Evolutionary conservation across 2,329 filamentous ascomycete genomes (phyloP).

Genomic region (Sclerotinia sclerotiorum): DNA sequence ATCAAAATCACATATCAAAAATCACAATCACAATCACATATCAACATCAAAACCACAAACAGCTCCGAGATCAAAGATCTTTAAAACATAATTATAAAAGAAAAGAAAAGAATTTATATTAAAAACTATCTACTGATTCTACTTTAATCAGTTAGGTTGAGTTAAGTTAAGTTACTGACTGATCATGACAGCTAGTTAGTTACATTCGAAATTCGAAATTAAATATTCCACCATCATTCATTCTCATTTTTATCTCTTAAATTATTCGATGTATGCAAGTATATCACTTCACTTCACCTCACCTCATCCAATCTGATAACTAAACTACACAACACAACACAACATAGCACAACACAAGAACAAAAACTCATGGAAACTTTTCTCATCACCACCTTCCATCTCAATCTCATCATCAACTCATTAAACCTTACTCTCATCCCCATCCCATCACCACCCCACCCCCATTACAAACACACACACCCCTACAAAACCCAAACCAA

Average conservation of each 20-base stretch:
- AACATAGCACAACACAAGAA: too few relatives aligned
- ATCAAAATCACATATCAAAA: too few relatives aligned
- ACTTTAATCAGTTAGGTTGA: not conserved
- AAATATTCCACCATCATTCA: not conserved
- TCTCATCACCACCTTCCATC: not conserved
- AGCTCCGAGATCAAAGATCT: too few relatives aligned
- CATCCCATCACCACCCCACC: not conserved
- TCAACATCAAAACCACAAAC: too few relatives aligned
- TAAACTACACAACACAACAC: too few relatives aligned
- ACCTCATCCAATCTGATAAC: not conserved
- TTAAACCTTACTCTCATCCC: not conserved
- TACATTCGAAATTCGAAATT: too few relatives aligned
- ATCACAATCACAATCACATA: too few relatives aligned
- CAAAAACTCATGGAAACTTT: too few relatives aligned
- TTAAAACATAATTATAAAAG: not conserved
- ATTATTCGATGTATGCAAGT: too few relatives aligned
- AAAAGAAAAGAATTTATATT: not conserved
- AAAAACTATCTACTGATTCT: not conserved
- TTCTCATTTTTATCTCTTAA: not conserved
- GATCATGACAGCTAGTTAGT: not conserved
- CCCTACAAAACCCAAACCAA: conserved; percentile 21
- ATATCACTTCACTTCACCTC: not conserved
- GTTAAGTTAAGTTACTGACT: too few relatives aligned
- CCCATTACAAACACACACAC: too few relatives aligned
- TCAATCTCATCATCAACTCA: not conserved